These are phyloP conservation scores for Hypoxylon subgilvum DNA, from an alignment of 495 filamentous ascomycete species.

Conservation along the genomic window DNA sequence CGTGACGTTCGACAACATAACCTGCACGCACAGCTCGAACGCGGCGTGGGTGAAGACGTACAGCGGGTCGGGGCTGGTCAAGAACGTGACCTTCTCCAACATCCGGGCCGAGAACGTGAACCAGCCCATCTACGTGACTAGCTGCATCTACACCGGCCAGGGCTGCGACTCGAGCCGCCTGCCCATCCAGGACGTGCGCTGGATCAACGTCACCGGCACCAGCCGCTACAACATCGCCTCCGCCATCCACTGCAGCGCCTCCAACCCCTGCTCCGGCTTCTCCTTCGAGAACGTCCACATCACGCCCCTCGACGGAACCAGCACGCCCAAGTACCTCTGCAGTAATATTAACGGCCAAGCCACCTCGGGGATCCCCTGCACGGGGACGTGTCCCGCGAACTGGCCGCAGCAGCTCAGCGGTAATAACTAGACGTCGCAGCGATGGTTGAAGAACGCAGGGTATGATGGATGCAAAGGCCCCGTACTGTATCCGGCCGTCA, in stretches of 20 bases:
- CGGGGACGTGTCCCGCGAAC: constrained; percentile 50
- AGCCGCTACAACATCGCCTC: constrained; percentile 59
- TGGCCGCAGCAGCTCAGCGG: constrained; percentile 55
- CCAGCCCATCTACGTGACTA: constrained; percentile 63
- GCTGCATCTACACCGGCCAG: constrained; percentile 59
- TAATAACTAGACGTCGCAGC: constrained; percentile 38
- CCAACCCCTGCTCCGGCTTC: constrained; percentile 55
- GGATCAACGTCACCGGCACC: constrained; percentile 64
- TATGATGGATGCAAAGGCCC: neutral
- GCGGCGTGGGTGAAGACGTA: constrained; percentile 64
- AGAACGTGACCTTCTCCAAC: constrained; percentile 61
- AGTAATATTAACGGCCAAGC: constrained; percentile 53
- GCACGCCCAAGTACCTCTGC: constrained; percentile 52
- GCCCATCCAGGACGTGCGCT: constrained; percentile 57
- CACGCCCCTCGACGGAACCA: constrained; percentile 48
- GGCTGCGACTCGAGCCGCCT: constrained; percentile 60
- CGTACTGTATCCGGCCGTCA: neutral
- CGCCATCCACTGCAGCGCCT: constrained; percentile 59
- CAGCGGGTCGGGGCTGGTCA: constrained; percentile 52
- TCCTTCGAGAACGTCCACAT: constrained; percentile 60
- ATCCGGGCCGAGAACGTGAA: constrained; percentile 55
- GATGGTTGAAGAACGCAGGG: neutral
- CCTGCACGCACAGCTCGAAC: constrained; percentile 55
- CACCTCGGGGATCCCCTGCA: constrained; percentile 45
- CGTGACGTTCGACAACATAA: constrained; percentile 50